Percentiles rank a stretch among this genome's conserved stretches.
phyloP scores from a whole-genome alignment of 2,329 filamentous ascomycete species.

The Bimuria novae-zelandiae region DNA sequence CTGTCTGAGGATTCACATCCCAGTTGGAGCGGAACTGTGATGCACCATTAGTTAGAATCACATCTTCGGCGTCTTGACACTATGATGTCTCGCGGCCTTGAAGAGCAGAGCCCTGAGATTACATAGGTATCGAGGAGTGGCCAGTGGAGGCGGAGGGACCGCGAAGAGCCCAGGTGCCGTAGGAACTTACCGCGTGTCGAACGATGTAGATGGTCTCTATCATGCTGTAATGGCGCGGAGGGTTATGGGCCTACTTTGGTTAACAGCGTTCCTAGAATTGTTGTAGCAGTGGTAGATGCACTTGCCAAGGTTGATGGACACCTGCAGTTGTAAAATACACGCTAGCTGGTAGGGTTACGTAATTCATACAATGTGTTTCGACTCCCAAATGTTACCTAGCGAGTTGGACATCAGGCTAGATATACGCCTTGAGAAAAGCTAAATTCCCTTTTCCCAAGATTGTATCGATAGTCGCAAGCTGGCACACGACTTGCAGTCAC shows the following conservation, averaged over 20 bases:
- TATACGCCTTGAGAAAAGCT: too few species aligned
- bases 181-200: slow-evolving; percentile 55
- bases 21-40: slow-evolving; percentile 82
- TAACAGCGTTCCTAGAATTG: background rate
- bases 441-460: too few species aligned
- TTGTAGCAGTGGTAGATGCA: background rate
- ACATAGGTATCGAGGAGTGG: slow-evolving; percentile 3
- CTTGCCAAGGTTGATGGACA: background rate
- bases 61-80: slow-evolving; percentile 11
- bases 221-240: slow-evolving; percentile 24
- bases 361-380: too few species aligned
- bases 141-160: slow-evolving; percentile 12
- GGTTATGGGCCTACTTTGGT: background rate
- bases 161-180: slow-evolving; percentile 10
- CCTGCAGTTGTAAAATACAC: too few species aligned
- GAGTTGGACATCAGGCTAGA: too few species aligned
- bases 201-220: slow-evolving; percentile 57
- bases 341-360: too few species aligned
- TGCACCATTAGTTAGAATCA: slow-evolving; percentile 26
- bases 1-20: slow-evolving; percentile 80
- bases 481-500: background rate
- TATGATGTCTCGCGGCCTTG: background rate
- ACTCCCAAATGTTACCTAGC: too few species aligned
- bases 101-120: slow-evolving; percentile 7
- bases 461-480: background rate